phyloP scores from a whole-genome alignment of 2,329 filamentous ascomycete species.

The Coniochaeta sp. region DNA sequence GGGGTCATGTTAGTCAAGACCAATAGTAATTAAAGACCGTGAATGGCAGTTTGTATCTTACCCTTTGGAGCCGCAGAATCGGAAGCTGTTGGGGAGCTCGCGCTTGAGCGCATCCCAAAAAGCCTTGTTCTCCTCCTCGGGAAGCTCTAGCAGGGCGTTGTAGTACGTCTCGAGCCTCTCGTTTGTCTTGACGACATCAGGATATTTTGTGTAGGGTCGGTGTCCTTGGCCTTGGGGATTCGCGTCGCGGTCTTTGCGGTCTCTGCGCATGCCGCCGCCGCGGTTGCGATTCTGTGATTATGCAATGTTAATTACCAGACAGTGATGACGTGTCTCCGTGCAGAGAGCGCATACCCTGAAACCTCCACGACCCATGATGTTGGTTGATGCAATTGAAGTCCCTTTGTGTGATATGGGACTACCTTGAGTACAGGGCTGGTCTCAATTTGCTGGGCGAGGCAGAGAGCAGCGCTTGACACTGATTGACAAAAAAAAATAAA shows the following conservation, averaged over 20 bases:
- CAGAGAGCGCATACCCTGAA: not conserved
- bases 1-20: conserved; percentile 4
- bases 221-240: conserved; percentile 10
- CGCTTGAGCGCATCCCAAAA: conserved; percentile 82
- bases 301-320: not conserved
- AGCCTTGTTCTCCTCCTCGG: conserved; percentile 66
- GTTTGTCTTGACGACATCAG: conserved; percentile 68
- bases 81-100: conserved; percentile 93
- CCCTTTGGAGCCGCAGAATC: conserved; percentile 94
- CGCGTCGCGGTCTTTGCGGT: not conserved
- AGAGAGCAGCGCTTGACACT: not conserved
- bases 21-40: not conserved
- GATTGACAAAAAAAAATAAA: not conserved
- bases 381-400: not conserved
- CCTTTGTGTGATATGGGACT: not conserved
- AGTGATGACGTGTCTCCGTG: not conserved
- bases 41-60: conserved; percentile 26
- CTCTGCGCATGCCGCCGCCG: conserved; percentile 2
- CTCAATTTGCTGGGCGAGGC: not conserved
- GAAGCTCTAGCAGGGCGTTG: conserved; percentile 65
- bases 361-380: not conserved
- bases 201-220: conserved; percentile 39
- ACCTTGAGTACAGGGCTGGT: not conserved
- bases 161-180: conserved; percentile 83
- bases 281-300: not conserved